Evolutionary conservation across 1,284 basidiomycete species (phyloP), one percentile per base, ranked within the genome.

Genomic region (Ustilago trichophora): DNA sequence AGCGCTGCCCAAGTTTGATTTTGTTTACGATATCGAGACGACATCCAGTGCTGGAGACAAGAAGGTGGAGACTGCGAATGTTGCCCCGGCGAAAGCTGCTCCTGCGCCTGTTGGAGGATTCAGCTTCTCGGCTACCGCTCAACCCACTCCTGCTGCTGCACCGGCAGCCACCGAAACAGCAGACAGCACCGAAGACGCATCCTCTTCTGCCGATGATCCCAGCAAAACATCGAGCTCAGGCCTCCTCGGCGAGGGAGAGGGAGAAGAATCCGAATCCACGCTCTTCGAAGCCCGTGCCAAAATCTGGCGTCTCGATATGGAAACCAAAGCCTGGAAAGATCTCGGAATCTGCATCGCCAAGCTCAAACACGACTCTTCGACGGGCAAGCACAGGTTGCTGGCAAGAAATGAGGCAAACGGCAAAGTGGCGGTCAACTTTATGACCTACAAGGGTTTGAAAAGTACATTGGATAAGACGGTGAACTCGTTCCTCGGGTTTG

Each of bases 321-420:
- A 34, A 5, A 54, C 64, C 18, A 64, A 69, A 33, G 25, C 41
- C 3, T 79, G 76, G 76, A 68, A 71, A 40, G 77, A 79, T 36
- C 57, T 79, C 11, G 77, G 77, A 16, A 54, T 79, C 6, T 73
- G 69, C 42, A 55, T 73, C 6, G 57, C 73, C 31, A 73, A 73
- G 26, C 45, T 79, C 67, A 79, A 79, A 56, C 59, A 57, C 43
- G 34, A 70, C 15, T 47, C 45, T 3, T 35, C 41, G n/a, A 69
- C 64, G 15, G 22, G 34, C 32, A 77, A 74, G 49, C 37, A 57
- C 15, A 27, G 77, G 11, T 43, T 79, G 27, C 49, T 79, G 4
- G 77, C 73, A 1, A 42, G 77, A 7, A 79, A 76, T 57, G 76
- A 72, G 26, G 77, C 70, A 8, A 79, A 77, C 46, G 76, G 77